Evolutionary conservation across 257 asterid species (phyloP).

Genomic region (Solanum virginianum): DNA sequence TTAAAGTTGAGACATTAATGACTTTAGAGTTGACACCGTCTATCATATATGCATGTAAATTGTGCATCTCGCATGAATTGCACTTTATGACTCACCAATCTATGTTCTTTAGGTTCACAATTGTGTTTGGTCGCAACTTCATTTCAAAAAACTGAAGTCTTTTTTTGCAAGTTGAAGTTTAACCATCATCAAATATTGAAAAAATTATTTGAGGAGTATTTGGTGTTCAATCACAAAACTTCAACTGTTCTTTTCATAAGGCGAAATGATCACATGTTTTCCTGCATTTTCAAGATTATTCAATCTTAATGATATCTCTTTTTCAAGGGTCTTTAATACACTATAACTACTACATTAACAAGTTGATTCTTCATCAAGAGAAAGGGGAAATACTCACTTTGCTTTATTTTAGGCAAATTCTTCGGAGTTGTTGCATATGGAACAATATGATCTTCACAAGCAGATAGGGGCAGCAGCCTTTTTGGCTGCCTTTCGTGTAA

Average conservation of each 20-base stretch:
- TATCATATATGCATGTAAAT: neutral
- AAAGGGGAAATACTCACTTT: neutral
- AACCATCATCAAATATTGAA: neutral
- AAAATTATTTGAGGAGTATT: neutral
- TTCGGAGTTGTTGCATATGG: neutral
- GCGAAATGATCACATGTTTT: conserved; percentile 2
- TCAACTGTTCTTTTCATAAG: neutral
- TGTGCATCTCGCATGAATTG: too few species aligned
- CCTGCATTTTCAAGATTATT: conserved; percentile 19
- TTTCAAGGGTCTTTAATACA: neutral
- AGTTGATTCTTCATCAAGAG: neutral
- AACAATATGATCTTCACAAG: neutral
- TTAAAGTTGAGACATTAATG: neutral
- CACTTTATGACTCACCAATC: neutral
- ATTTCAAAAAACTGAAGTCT: neutral
- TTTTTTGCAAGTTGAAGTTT: neutral
- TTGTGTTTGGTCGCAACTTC: neutral
- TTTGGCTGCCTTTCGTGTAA: neutral
- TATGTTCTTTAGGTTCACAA: neutral
- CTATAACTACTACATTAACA: neutral
- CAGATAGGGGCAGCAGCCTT: neutral
- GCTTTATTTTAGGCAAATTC: neutral
- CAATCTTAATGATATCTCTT: neutral
- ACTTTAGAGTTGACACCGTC: fast-evolving
- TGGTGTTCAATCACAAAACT: too few species aligned